Evolutionary conservation across 2,329 filamentous ascomycete genomes (phyloP).

Genomic region (Trichoderma cornu-damae): DNA sequence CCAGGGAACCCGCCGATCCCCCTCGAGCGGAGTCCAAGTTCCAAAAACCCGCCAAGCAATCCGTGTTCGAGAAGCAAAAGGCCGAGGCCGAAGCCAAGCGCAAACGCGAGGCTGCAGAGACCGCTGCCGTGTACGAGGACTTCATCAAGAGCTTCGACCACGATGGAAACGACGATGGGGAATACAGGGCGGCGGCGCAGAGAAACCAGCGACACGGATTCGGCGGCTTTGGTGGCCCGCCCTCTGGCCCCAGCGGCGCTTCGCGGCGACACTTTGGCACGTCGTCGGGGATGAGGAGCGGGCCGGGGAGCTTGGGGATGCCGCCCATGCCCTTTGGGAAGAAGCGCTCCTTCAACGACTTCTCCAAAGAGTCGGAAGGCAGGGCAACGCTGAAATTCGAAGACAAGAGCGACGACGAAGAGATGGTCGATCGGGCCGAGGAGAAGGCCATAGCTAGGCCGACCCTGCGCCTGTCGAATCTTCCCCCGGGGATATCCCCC

Average conservation of each 20-base stretch:
- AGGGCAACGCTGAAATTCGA: slow-evolving; percentile 33
- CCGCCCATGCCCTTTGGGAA: slow-evolving; percentile 45
- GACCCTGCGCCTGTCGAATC: slow-evolving; percentile 55
- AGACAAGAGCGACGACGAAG: slow-evolving; percentile 53
- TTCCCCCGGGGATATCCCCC: slow-evolving; percentile 57
- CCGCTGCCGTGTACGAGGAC: slow-evolving; percentile 77
- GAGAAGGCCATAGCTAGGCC: slow-evolving; percentile 58
- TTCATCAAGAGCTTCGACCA: slow-evolving; percentile 76
- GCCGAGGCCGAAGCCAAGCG: slow-evolving; percentile 87
- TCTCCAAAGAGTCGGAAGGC: slow-evolving; percentile 34
- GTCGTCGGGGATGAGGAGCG: slow-evolving; percentile 51
- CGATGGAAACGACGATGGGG: slow-evolving; percentile 46
- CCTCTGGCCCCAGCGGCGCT: slow-evolving; percentile 25
- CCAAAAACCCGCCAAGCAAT: slow-evolving; percentile 74
- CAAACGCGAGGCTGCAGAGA: slow-evolving; percentile 77
- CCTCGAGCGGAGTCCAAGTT: slow-evolving; percentile 73
- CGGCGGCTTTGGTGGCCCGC: slow-evolving; percentile 15
- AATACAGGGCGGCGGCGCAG: slow-evolving; percentile 19
- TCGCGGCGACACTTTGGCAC: slow-evolving; percentile 60
- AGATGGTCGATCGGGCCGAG: slow-evolving; percentile 43
- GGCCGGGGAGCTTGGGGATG: slow-evolving; percentile 58
- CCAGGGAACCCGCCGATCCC: slow-evolving; percentile 52
- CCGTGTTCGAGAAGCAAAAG: slow-evolving; percentile 80
- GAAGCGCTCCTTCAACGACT: slow-evolving; percentile 48
- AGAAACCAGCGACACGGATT: slow-evolving; percentile 28